Evolutionary conservation across 2,329 filamentous ascomycete genomes (phyloP).

Genomic region (Colletotrichum theobromicola): DNA sequence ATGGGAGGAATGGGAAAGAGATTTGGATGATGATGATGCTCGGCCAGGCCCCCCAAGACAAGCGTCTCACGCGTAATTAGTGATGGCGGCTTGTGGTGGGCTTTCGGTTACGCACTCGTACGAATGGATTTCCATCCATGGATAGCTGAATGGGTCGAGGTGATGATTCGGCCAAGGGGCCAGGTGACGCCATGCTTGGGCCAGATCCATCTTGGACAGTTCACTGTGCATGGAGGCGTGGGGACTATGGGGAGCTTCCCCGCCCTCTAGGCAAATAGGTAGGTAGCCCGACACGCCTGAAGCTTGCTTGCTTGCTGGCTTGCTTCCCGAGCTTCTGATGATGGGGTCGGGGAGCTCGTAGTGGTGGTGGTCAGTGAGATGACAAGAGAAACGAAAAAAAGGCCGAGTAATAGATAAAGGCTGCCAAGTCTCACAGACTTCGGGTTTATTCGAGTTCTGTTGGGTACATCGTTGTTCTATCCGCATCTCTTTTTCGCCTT

Average conservation of each 20-base stretch:
- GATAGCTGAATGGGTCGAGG: neutral
- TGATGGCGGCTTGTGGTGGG: neutral
- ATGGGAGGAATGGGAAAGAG: neutral
- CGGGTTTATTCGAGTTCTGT: neutral
- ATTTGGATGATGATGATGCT: neutral
- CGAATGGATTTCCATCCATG: neutral
- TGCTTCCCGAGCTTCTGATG: neutral
- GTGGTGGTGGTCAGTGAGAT: neutral
- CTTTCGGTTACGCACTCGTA: neutral
- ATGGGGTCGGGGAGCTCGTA: neutral
- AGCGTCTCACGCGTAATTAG: neutral
- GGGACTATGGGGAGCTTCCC: conserved; percentile 1
- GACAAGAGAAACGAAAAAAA: neutral
- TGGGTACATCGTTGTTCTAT: neutral
- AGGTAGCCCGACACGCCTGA: neutral
- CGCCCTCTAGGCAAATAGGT: neutral
- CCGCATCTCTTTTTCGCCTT: neutral
- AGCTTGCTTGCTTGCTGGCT: neutral
- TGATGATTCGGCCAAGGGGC: conserved; percentile 11
- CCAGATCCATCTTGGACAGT: neutral
- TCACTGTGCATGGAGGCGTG: conserved; percentile 1
- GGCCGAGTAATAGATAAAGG: neutral
- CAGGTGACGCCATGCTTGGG: conserved; percentile 14
- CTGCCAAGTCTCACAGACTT: neutral
- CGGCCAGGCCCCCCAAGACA: neutral